Evolutionary conservation across 257 asterid genomes (phyloP), one percentile per base, ranked within the genome.

Genomic region (Rauvolfia tetraphylla): DNA sequence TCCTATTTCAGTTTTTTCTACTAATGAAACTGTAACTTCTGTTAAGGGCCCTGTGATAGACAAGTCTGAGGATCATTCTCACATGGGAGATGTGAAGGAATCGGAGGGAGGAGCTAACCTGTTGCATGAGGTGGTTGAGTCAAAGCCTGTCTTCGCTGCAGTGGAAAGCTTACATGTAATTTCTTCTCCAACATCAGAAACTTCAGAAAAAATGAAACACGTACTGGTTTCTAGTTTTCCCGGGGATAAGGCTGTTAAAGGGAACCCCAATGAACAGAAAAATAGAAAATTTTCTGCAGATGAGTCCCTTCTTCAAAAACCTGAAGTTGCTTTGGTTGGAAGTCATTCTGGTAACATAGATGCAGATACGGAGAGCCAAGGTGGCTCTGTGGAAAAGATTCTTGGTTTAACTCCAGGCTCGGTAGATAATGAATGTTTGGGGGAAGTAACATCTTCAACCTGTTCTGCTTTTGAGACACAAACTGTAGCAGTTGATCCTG

Each of bases 131-230:
- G 78, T 44, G 51, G 53, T 77, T 46, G 77, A 72, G 57, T 62
- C 81, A 23, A 75, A 78, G 53, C 75, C 80, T 61, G 84, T 72
- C 62, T 57, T 78, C n/a, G 54, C 76, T 68, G 75, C 49, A 73
- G 70, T 39, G 76, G 66, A 34, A 73, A 54, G 59, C 56, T 61
- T 72, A 63, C 71, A 68, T 58, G 79, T 66, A 41, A 83, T 51
- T 56, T 73, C 83, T n/a, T 59, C 73, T 74, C 59, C 74, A 53
- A 54, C 68, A 65, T 42, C 49, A 31, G 74, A 56, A 54, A 56
- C 82, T 51, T 39, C 34, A 6, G 74, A 68, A 7, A 46, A 46
- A 67, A 58, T 46, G 53, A 76, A 69, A 33, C 62, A 5, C 15
- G 67, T n/a, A 27, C 49, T 29, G 33, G 74, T 34, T 65, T 38